Base-by-base conservation (phyloP, 345 rosid genomes). In the Eucalyptus cloeziana region DNA sequence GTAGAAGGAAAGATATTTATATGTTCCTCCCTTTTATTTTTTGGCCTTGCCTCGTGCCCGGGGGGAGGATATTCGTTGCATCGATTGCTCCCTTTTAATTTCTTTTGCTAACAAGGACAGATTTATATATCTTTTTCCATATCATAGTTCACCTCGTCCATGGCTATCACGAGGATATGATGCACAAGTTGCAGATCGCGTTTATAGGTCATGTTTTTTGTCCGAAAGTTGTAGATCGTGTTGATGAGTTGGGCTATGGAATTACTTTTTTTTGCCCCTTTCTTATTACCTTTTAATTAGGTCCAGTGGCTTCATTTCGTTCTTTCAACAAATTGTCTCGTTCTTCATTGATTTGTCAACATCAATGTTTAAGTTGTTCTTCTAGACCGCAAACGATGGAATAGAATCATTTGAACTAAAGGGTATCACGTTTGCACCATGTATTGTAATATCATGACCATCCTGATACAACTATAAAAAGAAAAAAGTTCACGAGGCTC, bases 371-470 rank as follows among this genome's bases (percentile, higher is more conserved):
- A 2, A 21, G 14, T 15, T 17, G 2, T 19, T 19, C 7, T 19
- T 5, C 7, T 33, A 9, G 10, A 71, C 13, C 4, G 2, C 7
- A 10, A 3, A 71, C 0, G 4, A 9, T 3, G 1, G 19, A 71
- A 7, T 2, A 1, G 0, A 3, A 10, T 37, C 81, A 19, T 19
- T 5, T 9, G 45, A 22, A 10, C 2, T 5, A 4, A 71, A 71
- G 13, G 40, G 7, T 17, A 8, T 17, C 45, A 10, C 1, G 0
- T 71, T 33, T 22, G 7, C 44, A 0, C 6, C 13, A 0, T 71
- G 13, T 33, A 9, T 69, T 6, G 4, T 11, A 19, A 19, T 22
- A 17, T 19, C 3, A 33, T 71, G 7, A 33, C 12, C 14, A 19
- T 43, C 25, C 7, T 1, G 1, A 5, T 25, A 22, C 7, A 0